Evolutionary conservation across 768 basidiomycete genomes (phyloP), one percentile per base, ranked within the genome.

Genomic region (Boletus vinaceobasis): DNA sequence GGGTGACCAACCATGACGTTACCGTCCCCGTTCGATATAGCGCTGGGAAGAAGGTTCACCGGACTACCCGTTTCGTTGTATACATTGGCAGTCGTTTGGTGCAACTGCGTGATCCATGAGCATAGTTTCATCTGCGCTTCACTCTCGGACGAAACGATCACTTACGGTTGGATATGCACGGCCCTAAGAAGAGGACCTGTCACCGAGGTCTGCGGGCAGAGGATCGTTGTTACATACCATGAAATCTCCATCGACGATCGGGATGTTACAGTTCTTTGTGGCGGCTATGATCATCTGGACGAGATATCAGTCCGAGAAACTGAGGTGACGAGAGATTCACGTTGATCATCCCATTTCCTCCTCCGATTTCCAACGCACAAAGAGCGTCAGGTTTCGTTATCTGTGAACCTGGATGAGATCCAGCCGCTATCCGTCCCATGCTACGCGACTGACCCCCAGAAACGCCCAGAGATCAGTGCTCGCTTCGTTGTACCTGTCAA

Each of bases 291-390:
- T 65, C 64, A 74, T 75, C 74, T 72, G 49, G 33, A 44, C 48
- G 42, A 53, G 26, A 56, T 42, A 49, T 61, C 53, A 65, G 32
- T 15, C 23, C 43, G 38, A 52, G 45, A 56, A 48, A 52, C 31
- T 7, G 11, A 33, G 19, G 27, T 45, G 29, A 45, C 36, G 37
- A 44, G 44, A 37, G 53, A 64, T 67, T 35, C 59, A 74, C 74
- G 56, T 72, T 59, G 72, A 71, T 71, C 72, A 79, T 74, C 33
- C 78, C 77, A 51, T 79, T 78, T 43, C 69, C 72, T 15, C 76
- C 76, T 13, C 77, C 78, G 39, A 79, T 78, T 60, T 76, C 74
- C 33, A 72, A 17, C 7, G 60, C 71, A 17, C 71, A 61, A 11
- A 76, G 74, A 13, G 74, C 77, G 19, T 63, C 65, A 7, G 69